phyloP scores from a whole-genome alignment of 768 basidiomycete genomes.

The Lentinus tigrinus region DNA sequence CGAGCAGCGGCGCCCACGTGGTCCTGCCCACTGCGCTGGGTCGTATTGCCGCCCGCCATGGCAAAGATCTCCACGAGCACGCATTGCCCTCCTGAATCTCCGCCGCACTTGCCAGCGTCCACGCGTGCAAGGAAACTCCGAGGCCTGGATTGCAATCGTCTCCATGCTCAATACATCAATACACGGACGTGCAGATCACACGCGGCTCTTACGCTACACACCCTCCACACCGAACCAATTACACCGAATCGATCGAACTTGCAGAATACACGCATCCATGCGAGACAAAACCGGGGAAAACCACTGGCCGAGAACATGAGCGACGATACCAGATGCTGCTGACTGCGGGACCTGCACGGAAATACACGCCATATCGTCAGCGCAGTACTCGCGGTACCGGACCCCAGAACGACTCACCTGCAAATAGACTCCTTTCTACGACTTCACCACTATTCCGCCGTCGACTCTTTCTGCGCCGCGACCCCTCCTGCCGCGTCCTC shows the following conservation, averaged over 20 bases:
- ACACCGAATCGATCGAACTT: slow-evolving; percentile 2
- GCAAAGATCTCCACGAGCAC: background rate
- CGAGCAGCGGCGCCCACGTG: slow-evolving; percentile 16
- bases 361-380: background rate
- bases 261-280: background rate
- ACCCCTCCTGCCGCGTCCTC: slow-evolving; percentile 12
- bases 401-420: background rate
- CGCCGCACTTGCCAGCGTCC: background rate
- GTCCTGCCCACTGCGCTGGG: background rate
- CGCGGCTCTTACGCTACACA: slow-evolving; percentile 1
- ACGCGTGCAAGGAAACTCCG: background rate
- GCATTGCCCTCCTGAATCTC: background rate
- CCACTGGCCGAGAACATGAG: slow-evolving; percentile 1
- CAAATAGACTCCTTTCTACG: slow-evolving; percentile 11
- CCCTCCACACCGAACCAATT: background rate
- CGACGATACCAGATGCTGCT: background rate
- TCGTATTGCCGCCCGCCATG: slow-evolving; percentile 10
- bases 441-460: slow-evolving; percentile 29
- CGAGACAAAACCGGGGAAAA: slow-evolving; percentile 2
- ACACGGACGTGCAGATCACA: slow-evolving; percentile 3
- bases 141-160: slow-evolving; percentile 3
- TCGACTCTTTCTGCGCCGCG: slow-evolving; percentile 23
- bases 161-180: slow-evolving; percentile 1
- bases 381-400: background rate
- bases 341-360: slow-evolving; percentile 1